Evolutionary conservation across 2,329 filamentous ascomycete genomes (phyloP).

Genomic region (Diplodia mutila): DNA sequence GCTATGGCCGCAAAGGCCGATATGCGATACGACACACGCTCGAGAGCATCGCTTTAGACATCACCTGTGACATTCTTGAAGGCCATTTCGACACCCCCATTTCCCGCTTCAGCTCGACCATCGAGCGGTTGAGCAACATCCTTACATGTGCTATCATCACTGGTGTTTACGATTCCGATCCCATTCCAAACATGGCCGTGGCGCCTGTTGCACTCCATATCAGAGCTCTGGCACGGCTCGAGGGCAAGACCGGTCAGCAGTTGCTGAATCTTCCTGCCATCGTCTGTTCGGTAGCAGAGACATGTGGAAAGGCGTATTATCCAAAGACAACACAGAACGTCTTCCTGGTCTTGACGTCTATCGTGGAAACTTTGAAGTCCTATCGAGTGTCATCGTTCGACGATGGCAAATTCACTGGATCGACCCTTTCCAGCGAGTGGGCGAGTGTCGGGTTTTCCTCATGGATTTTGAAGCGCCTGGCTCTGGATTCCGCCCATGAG

Average conservation of each 20-base stretch:
- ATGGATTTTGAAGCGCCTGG: constrained; percentile 44
- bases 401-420: constrained; percentile 36
- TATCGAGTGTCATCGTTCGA: constrained; percentile 32
- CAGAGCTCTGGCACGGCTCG: neutral
- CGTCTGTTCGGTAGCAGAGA: constrained; percentile 8
- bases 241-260: neutral
- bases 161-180: neutral
- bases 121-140: constrained; percentile 14
- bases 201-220: neutral
- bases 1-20: constrained; percentile 33
- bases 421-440: constrained; percentile 41
- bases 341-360: neutral
- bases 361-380: neutral
- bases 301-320: constrained; percentile 5
- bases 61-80: neutral
- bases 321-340: constrained; percentile 3
- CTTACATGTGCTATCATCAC: constrained; percentile 6
- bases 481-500: constrained; percentile 42
- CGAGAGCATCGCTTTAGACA: neutral
- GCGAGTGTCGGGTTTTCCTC: constrained; percentile 32
- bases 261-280: constrained; percentile 11
- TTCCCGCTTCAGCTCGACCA: neutral
- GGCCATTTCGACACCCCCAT: neutral
- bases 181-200: neutral
- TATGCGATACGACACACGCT: constrained; percentile 25